Evolutionary conservation across 2,329 filamentous ascomycete species (phyloP).

Genomic region (Thielaviopsis euricoi): DNA sequence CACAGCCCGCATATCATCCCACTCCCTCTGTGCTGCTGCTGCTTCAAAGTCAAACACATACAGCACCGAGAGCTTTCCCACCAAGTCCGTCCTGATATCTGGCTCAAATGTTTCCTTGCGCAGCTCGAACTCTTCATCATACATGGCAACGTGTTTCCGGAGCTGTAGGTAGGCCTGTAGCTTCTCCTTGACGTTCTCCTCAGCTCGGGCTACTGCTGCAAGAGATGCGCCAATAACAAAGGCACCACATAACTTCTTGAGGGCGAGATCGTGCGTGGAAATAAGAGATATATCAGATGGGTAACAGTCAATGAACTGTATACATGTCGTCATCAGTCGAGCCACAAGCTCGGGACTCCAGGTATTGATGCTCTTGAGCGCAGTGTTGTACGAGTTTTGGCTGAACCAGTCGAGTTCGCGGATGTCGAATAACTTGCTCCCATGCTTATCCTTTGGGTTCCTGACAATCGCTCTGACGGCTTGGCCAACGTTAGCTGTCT

Average conservation of each 20-base stretch:
- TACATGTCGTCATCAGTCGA: constrained; percentile 37
- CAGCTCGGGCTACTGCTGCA: constrained; percentile 32
- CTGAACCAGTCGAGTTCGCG: constrained; percentile 72
- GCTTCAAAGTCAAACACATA: constrained; percentile 69
- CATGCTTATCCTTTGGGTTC: constrained; percentile 22
- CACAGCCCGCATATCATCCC: constrained; percentile 46
- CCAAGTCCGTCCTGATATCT: constrained; percentile 28
- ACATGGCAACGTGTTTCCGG: constrained; percentile 43
- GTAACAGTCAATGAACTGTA: constrained; percentile 34
- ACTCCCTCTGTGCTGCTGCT: constrained; percentile 46
- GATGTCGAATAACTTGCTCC: constrained; percentile 36
- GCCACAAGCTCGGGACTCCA: constrained; percentile 39
- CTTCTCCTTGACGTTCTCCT: constrained; percentile 32
- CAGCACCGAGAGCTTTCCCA: constrained; percentile 46
- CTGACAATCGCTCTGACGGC: constrained; percentile 26
- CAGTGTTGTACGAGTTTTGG: constrained; percentile 65
- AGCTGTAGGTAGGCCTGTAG: constrained; percentile 45
- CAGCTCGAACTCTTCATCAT: constrained; percentile 24
- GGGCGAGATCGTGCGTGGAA: constrained; percentile 29
- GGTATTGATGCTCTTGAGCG: constrained; percentile 39
- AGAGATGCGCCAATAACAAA: constrained; percentile 44
- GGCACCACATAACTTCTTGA: constrained; percentile 52
- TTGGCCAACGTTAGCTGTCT: constrained; percentile 11
- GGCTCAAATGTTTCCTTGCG: constrained; percentile 5
- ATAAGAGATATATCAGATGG: constrained; percentile 28